Base-by-base conservation (phyloP, 2,329 filamentous ascomycete genomes). In the Alternaria incomplexa region DNA sequence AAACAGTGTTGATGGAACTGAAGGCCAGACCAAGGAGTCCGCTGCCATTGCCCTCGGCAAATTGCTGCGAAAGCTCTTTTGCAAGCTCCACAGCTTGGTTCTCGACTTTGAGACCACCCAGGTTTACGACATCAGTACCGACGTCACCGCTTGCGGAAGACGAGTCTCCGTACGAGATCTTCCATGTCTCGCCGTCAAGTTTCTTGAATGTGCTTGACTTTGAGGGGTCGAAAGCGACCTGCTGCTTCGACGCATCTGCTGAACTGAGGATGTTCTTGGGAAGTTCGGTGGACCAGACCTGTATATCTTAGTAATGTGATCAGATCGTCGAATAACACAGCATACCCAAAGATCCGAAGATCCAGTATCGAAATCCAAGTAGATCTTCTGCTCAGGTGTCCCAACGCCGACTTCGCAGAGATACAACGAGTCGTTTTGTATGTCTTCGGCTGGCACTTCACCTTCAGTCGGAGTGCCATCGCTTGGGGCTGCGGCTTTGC, bases 281-380 rank as follows among this genome's bases (percentile, higher is more conserved):
- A 2, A 74, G 68, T 50, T 71, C 66, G 13, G 68, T 74, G 15
- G 71, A 74, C 71, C 68, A 75, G 12, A 72, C 61, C 67, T 69
- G 28, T 44, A 25, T 12, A 13, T 36, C 26, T 51, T 51, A 51
- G 48, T 15, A 12, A 5, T 36, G 15, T n/a, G 15, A 5, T 36
- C 32, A 36, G n/a, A 9, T 36, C 32, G 15, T 36, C 32, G 5
- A 36, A 9, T 1, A 10, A 36, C 32, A n/a, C 32, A n/a, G 56
- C 54, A 32, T 52, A 80, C 85, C 80, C 78, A 88, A 87, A 91
- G 85, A 77, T 91, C 89, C 28, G 88, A 85, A 61, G 82, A 90
- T 57, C 83, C 89, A 15, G 91, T 93, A 69, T 93, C 91, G 63
- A 93, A 85, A 74, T 92, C 89, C 61, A 93, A 73, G 64, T 87